Conservation (phyloP, 2,329 filamentous ascomycete species). For the Xylaria sp. region DNA sequence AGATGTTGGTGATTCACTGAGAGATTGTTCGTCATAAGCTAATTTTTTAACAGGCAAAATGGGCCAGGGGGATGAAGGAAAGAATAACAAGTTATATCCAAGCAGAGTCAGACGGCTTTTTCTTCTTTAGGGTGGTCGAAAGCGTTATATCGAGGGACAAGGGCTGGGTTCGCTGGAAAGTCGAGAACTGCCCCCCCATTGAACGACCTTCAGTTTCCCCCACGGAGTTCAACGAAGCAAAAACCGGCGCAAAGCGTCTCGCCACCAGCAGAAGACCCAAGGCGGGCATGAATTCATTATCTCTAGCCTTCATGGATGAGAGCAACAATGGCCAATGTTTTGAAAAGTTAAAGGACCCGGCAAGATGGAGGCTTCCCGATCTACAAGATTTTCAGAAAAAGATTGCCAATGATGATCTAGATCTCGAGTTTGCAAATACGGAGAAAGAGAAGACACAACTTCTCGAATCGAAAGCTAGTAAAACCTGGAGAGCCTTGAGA, state of each 20-base stretch:
- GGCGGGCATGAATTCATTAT: slow-evolving; percentile 71
- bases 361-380: slow-evolving; percentile 71
- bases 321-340: slow-evolving; percentile 65
- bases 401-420: slow-evolving; percentile 81
- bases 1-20: slow-evolving; percentile 64
- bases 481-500: slow-evolving; percentile 87
- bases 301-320: slow-evolving; percentile 79
- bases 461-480: slow-evolving; percentile 79
- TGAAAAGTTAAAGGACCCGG: slow-evolving; percentile 69
- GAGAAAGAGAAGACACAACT: slow-evolving; percentile 60
- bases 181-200: slow-evolving; percentile 89
- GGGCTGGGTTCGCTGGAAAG: slow-evolving; percentile 99
- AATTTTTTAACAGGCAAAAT: slow-evolving; percentile 66
- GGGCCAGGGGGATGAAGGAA: slow-evolving; percentile 79
- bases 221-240: slow-evolving; percentile 71
- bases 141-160: slow-evolving; percentile 95
- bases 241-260: slow-evolving; percentile 66
- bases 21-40: slow-evolving; percentile 18
- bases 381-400: slow-evolving; percentile 72
- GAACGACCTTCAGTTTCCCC: slow-evolving; percentile 74
- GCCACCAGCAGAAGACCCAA: slow-evolving; percentile 75
- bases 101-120: slow-evolving; percentile 80
- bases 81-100: slow-evolving; percentile 84
- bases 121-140: slow-evolving; percentile 96
- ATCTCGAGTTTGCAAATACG: slow-evolving; percentile 80